Base-by-base conservation (phyloP, 2,329 filamentous ascomycete genomes). In the Colletotrichum sp. region DNA sequence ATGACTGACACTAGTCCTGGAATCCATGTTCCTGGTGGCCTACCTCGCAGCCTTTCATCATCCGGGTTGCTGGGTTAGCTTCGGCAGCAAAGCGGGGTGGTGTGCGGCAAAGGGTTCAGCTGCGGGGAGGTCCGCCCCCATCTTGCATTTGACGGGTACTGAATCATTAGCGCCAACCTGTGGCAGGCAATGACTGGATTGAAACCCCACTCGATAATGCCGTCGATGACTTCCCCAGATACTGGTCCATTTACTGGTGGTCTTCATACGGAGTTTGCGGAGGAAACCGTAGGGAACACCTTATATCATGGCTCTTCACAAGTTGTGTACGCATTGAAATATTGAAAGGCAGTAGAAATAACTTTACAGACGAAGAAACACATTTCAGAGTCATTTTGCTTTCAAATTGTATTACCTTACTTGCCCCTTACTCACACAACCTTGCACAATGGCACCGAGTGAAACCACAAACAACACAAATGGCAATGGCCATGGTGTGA, bases 161-260 rank as follows among this genome's bases (percentile, higher is more conserved):
- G 74, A 77, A 71, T 77, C 74, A 77, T 77, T 77, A 74, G 74
- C 67, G 60, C 22, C 16, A 67, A 30, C 13, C 48, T 27, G 36
- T 68, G 61, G 61, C 34, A 64, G 34, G 7, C 30, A 22, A 22
- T 22, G 61, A 36, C 12, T 19, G 22, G 34, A 28, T 64, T 15
- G 27, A 30, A n/a, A n/a, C 30, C 59, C 28, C 25, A 52, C 44
- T 52, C 2, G 11, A 13, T 2, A 6, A 13, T 52, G n/a, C 12
- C 8, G 12, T 52, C 12, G n/a, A 13, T 22, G 44, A 2, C n/a
- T 5, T 52, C 44, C 44, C 13, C 44, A 52, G 44, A 52, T 12
- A 7, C 12, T 22, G n/a, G 44, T 5, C 44, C 44, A 52, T 3
- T 52, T 52, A 13, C n/a, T 0, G 9, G n/a, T 52, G n/a, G 1